Evolutionary conservation across 2,329 filamentous ascomycete genomes (phyloP), one percentile per base, ranked within the genome.

Genomic region (Helminthosporium solani): DNA sequence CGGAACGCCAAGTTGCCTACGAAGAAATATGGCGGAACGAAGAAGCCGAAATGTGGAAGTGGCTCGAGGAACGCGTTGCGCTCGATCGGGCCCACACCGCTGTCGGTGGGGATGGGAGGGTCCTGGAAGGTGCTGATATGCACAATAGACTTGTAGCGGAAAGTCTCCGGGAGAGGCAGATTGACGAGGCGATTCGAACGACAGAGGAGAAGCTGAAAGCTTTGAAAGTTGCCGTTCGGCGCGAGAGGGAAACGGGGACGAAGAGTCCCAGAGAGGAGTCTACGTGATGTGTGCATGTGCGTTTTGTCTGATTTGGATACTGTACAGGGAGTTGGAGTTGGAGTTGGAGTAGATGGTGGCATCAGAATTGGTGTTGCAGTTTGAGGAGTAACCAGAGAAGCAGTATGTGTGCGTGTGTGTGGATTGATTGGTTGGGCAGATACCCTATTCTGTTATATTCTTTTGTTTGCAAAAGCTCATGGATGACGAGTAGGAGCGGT

Each of bases 21-120:
- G 91, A 97, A 57, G 88, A 96, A 71, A 87, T 97, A 63, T 99
- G 92, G 91, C 80, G 84, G 28, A 78, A 83, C 33, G 90, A 96
- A 68, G 91, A 96, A 66, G 89, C 82, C 54, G 89, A 94, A 59
- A 74, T 96, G 8, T 96, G 91, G 91, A 85, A 88, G 47, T 96
- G 91, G 91, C 75, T 96, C 3, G 91, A 96, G 68, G 88, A 95
- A 59, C 80, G 91, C 15, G 85, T 90, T 1, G 87, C 89, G 2
- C 74, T 94, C 65, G 86, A 90, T 45, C 74, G 76, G 49, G 57
- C 69, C 48, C 57, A 64, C 46, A 30, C 57, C 53, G 42, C 59
- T 11, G 47, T 60, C 43, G 49, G 56, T 9, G 21, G 40, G 12
- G 35, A 8, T 6, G 34, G 27, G 47, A 42, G 45, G 31, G 60